Evolutionary conservation across 257 asterid genomes (phyloP).

Genomic region (Capsicum chinense): DNA sequence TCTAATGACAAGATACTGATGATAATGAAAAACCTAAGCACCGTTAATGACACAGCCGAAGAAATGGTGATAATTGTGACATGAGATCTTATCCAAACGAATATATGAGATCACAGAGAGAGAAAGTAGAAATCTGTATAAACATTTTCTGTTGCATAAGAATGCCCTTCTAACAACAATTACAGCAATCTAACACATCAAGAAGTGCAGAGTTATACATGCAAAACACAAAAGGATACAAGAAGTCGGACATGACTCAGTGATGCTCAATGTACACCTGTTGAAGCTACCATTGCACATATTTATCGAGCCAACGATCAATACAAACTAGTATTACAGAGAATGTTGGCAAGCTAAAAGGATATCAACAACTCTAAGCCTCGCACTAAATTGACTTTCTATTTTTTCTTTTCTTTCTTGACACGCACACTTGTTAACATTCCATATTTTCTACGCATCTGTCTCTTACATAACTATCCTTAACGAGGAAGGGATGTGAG

Average conservation of each 20-base stretch:
- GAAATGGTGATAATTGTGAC: not conserved
- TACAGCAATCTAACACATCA: not conserved
- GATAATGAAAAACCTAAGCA: not conserved
- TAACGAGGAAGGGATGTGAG: not conserved
- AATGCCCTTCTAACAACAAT: not conserved
- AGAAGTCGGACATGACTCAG: not conserved
- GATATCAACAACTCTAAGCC: not conserved
- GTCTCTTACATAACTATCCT: not conserved
- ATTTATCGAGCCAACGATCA: not conserved
- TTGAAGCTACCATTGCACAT: not conserved
- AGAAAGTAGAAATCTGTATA: not conserved
- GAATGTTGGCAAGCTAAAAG: not conserved
- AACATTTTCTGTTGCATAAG: not conserved
- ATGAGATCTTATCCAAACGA: not conserved
- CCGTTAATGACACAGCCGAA: not conserved
- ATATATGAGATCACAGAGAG: not conserved
- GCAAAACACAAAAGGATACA: conserved; percentile 8
- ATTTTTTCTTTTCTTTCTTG: not conserved
- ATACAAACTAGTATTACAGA: not conserved
- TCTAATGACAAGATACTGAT: not conserved
- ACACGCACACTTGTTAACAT: not conserved
- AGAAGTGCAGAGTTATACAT: not conserved
- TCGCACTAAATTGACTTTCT: not conserved
- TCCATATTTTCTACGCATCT: not conserved
- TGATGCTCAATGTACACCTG: not conserved